phyloP scores from a whole-genome alignment of 345 rosid genomes.

The Cardiospermum halicacabum region DNA sequence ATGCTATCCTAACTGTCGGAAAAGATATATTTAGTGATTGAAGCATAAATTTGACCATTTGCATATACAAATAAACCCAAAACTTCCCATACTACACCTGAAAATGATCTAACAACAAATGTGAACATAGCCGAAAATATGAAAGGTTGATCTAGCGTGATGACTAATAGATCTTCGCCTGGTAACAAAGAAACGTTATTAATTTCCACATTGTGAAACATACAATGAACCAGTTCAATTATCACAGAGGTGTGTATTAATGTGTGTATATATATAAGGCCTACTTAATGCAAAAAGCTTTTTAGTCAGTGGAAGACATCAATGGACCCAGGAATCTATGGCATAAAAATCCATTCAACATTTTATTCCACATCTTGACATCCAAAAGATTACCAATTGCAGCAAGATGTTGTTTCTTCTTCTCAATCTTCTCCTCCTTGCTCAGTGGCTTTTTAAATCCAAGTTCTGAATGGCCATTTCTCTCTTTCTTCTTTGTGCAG shows the following conservation, averaged over 20 bases:
- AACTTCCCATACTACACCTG: conserved; percentile 44
- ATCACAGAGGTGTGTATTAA: not conserved
- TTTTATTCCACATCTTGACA: not conserved
- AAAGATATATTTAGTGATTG: too few species aligned
- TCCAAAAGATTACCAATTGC: conserved; percentile 61
- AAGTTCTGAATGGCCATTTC: conserved; percentile 70
- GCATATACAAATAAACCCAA: conserved; percentile 9
- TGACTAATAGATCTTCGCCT: conserved; percentile 95
- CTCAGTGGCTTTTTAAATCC: conserved; percentile 86
- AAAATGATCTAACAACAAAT: conserved; percentile 97
- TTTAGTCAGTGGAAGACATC: not conserved
- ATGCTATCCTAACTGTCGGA: conserved; percentile 88
- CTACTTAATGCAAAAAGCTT: not conserved
- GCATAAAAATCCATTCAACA: not conserved
- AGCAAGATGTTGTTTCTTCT: conserved; percentile 94
- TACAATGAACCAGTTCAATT: not conserved
- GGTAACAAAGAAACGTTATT: conserved; percentile 19
- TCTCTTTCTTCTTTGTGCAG: conserved; percentile 84
- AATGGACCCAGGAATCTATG: not conserved
- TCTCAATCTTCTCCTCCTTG: conserved; percentile 85
- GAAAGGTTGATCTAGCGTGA: conserved; percentile 98
- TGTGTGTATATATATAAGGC: too few species aligned
- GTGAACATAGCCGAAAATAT: conserved; percentile 98
- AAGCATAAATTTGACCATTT: conserved; percentile 14
- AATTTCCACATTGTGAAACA: not conserved